Evolutionary conservation across 305 asterid genomes (phyloP).

Genomic region (Fraxinus albicans): DNA sequence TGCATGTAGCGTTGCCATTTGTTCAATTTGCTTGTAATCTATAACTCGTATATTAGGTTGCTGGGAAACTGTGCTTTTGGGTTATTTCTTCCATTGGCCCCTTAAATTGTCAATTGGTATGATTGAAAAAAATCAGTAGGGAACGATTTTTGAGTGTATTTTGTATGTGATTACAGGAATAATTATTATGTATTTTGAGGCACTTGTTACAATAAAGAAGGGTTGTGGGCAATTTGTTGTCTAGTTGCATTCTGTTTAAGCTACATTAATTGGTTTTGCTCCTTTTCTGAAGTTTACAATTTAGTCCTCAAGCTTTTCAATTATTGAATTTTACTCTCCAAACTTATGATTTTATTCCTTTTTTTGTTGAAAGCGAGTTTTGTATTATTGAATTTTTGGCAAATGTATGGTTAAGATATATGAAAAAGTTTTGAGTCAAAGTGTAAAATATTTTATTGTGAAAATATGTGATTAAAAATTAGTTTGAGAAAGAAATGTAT

Average conservation of each 20-base stretch:
- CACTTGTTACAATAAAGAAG: neutral
- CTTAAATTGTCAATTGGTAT: neutral
- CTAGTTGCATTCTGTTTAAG: neutral
- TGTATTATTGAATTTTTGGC: neutral
- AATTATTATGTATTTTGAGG: neutral
- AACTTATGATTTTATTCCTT: neutral
- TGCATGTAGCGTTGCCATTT: too few species aligned
- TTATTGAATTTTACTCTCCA: neutral
- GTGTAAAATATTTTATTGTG: too few species aligned
- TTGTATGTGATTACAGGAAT: neutral
- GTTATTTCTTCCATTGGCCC: neutral
- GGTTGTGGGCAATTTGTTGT: neutral
- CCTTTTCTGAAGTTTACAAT: neutral
- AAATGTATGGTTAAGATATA: neutral
- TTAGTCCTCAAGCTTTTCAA: neutral
- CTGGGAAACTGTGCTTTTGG: neutral
- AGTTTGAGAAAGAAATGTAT: neutral
- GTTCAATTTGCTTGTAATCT: neutral
- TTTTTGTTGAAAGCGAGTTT: neutral
- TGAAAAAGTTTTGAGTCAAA: neutral
- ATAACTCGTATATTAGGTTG: neutral
- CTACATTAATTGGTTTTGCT: neutral
- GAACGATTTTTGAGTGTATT: neutral
- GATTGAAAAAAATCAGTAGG: neutral
- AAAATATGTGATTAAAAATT: too few species aligned